Percentiles rank a stretch among this genome's conserved stretches.
phyloP scores from a whole-genome alignment of 1,139 yeast species.

The Nakaseomyces kungkrabaensis region DNA sequence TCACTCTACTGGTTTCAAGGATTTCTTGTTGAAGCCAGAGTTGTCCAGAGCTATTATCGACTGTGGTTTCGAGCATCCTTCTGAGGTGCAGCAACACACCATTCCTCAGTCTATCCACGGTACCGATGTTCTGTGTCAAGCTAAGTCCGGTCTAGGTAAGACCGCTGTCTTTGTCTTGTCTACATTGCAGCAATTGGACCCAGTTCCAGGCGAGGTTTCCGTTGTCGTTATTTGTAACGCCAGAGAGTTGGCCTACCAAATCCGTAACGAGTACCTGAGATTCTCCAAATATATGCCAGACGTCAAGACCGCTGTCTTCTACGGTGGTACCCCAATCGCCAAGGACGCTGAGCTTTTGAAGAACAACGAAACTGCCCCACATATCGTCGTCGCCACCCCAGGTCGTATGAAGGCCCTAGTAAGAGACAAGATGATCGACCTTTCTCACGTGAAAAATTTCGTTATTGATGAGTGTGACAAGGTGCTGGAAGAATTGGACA shows the following conservation, averaged over 20 bases:
- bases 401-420: slow-evolving; percentile 95
- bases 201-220: slow-evolving; percentile 92
- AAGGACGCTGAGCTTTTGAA: slow-evolving; percentile 83
- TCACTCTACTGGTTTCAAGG: slow-evolving; percentile 98
- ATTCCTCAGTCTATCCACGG: slow-evolving; percentile 98
- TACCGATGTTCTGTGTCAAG: slow-evolving; percentile 96
- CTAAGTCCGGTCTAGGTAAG: slow-evolving; percentile 98
- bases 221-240: slow-evolving; percentile 95
- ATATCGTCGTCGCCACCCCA: slow-evolving; percentile 95
- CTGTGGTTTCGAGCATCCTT: slow-evolving; percentile 99
- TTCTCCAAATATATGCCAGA: slow-evolving; percentile 98
- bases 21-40: slow-evolving; percentile 92
- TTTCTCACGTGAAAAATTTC: slow-evolving; percentile 85
- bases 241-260: slow-evolving; percentile 97
- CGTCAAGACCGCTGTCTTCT: slow-evolving; percentile 91
- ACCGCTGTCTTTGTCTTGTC: slow-evolving; percentile 96
- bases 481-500: slow-evolving; percentile 82
- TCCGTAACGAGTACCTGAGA: slow-evolving; percentile 93
- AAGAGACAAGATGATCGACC: slow-evolving; percentile 79
- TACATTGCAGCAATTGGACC: slow-evolving; percentile 93
- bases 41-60: slow-evolving; percentile 95
- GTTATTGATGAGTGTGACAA: slow-evolving; percentile 98
- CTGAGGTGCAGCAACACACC: slow-evolving; percentile 98
- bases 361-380: slow-evolving; percentile 92
- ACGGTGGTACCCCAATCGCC: slow-evolving; percentile 87